Evolutionary conservation across 225 moss, liverwort and hornwort genomes (phyloP).

Genomic region (Physcomitrellopsis africana): DNA sequence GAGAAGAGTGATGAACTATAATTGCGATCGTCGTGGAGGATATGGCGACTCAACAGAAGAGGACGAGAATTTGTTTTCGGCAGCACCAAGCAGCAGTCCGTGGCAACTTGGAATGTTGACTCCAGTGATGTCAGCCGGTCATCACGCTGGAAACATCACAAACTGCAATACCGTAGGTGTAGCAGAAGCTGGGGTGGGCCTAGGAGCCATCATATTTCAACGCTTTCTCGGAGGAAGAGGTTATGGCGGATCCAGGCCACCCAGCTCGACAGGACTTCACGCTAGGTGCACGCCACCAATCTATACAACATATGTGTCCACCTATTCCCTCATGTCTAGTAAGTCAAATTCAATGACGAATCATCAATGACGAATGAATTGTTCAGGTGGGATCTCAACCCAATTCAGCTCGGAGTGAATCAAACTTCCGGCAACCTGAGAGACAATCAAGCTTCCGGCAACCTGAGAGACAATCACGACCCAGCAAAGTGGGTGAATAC

Average conservation of each 20-base stretch:
- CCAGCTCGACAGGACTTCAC: slow-evolving; percentile 33
- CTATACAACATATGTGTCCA: neutral
- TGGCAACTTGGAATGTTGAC: slow-evolving; percentile 39
- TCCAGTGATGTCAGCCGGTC: slow-evolving; percentile 6
- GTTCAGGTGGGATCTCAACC: slow-evolving; percentile 50
- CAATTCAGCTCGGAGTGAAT: slow-evolving; percentile 44
- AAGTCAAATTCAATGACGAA: too few relatives aligned
- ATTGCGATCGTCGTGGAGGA: slow-evolving; percentile 45
- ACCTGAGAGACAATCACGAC: slow-evolving; percentile 34
- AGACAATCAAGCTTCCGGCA: slow-evolving; percentile 29
- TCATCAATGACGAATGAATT: neutral
- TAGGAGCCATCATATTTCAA: slow-evolving; percentile 45
- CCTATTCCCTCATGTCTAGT: neutral
- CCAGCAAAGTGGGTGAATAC: slow-evolving; percentile 41
- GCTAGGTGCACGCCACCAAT: slow-evolving; percentile 31
- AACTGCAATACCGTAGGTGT: slow-evolving; percentile 23
- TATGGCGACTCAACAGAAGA: slow-evolving; percentile 57
- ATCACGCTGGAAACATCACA: slow-evolving; percentile 8
- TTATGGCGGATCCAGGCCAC: slow-evolving; percentile 38
- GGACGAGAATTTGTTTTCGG: slow-evolving; percentile 35
- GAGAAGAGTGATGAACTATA: slow-evolving; percentile 36
- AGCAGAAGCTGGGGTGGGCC: slow-evolving; percentile 29
- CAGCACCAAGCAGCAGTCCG: slow-evolving; percentile 31
- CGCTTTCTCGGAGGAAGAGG: slow-evolving; percentile 46
- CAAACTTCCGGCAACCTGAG: slow-evolving; percentile 35